phyloP scores from a whole-genome alignment of 2,329 filamentous ascomycete species.

The Fusarium sterilihyphosum region DNA sequence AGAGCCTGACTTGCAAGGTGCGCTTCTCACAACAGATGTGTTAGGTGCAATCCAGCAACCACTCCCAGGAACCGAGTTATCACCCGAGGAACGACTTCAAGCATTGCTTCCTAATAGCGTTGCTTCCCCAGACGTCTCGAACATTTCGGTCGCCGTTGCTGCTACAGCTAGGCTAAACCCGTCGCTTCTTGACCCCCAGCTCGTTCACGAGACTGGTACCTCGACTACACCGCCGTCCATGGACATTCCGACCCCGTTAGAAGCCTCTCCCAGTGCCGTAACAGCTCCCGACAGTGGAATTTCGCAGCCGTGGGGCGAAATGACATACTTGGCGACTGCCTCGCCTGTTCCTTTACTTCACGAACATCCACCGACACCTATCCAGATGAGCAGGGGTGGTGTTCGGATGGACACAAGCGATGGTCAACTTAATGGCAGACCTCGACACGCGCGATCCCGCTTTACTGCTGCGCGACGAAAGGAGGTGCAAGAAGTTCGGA shows the following conservation, averaged over 20 bases:
- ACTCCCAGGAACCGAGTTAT: slow-evolving; percentile 49
- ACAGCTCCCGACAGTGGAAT: slow-evolving; percentile 37
- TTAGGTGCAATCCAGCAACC: slow-evolving; percentile 37
- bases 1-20: not conserved
- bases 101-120: slow-evolving; percentile 54
- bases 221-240: slow-evolving; percentile 45
- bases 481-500: slow-evolving; percentile 72
- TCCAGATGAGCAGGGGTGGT: slow-evolving; percentile 56
- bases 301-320: slow-evolving; percentile 63
- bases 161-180: slow-evolving; percentile 65
- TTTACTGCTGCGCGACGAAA: slow-evolving; percentile 69
- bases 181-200: slow-evolving; percentile 64
- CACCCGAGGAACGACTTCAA: slow-evolving; percentile 61
- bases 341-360: slow-evolving; percentile 46
- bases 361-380: slow-evolving; percentile 46
- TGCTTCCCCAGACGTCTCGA: slow-evolving; percentile 56
- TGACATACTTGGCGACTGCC: slow-evolving; percentile 58
- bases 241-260: slow-evolving; percentile 34
- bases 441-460: slow-evolving; percentile 64
- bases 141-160: slow-evolving; percentile 65
- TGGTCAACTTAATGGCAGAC: slow-evolving; percentile 56
- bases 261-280: slow-evolving; percentile 37
- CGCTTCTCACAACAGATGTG: slow-evolving; percentile 17
- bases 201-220: slow-evolving; percentile 48
- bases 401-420: slow-evolving; percentile 63